Conservation (phyloP, 352 stramenopile species). For the Phytopythium kandeliae region DNA sequence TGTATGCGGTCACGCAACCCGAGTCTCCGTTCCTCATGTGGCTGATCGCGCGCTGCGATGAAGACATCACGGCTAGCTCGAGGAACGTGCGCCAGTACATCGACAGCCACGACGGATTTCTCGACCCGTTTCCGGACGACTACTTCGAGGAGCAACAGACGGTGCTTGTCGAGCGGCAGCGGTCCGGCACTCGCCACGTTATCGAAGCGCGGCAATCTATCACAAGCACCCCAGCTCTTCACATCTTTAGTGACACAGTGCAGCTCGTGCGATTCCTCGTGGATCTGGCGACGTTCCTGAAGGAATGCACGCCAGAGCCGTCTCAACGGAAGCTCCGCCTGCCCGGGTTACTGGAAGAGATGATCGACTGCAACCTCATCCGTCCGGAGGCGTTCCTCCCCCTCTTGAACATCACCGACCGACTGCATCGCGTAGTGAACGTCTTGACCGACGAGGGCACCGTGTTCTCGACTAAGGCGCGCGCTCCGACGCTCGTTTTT, state of each 20-base stretch:
- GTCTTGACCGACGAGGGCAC: constrained; percentile 53
- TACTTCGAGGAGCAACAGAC: constrained; percentile 36
- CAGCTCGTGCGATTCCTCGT: constrained; percentile 56
- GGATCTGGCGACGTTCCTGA: constrained; percentile 58
- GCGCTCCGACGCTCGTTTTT: constrained; percentile 57
- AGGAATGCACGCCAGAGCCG: constrained; percentile 42
- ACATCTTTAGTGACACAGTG: constrained; percentile 56
- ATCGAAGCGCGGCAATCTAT: constrained; percentile 37
- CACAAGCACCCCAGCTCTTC: constrained; percentile 30
- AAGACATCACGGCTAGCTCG: constrained; percentile 32
- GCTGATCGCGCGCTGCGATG: constrained; percentile 44
- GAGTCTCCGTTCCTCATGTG: constrained; percentile 54
- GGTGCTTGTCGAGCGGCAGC: constrained; percentile 30
- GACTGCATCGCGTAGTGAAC: constrained; percentile 38
- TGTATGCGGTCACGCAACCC: constrained; percentile 24
- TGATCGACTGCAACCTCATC: constrained; percentile 39
- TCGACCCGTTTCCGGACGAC: constrained; percentile 42
- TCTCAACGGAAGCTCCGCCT: constrained; percentile 41
- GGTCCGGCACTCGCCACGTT: constrained; percentile 23
- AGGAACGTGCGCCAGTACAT: constrained; percentile 21
- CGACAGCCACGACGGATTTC: constrained; percentile 31
- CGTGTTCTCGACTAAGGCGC: constrained; percentile 67
- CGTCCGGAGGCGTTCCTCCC: constrained; percentile 47
- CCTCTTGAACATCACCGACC: constrained; percentile 17
- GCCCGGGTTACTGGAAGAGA: constrained; percentile 30